phyloP scores from a whole-genome alignment of 2,329 filamentous ascomycete species.

The Aspergillus pseudotamarii region DNA sequence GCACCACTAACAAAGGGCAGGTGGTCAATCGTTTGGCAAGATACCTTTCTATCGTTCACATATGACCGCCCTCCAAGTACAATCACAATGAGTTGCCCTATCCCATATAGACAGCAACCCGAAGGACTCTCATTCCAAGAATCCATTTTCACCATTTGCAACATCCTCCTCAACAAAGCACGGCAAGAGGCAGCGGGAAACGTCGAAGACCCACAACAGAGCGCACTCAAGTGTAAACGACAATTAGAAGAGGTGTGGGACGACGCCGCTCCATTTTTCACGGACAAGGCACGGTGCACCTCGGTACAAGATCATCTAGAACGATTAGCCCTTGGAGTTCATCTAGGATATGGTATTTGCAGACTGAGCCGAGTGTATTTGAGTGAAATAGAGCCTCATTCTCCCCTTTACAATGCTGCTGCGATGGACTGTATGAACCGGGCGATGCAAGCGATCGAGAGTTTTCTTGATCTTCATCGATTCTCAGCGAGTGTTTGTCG shows the following conservation, averaged over 20 bases:
- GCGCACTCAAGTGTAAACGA: slow-evolving; percentile 8
- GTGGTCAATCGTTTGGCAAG: slow-evolving; percentile 28
- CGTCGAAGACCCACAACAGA: not conserved
- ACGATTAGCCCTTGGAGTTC: slow-evolving; percentile 21
- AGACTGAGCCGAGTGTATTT: slow-evolving; percentile 17
- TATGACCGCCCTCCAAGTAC: slow-evolving; percentile 26
- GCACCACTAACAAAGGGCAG: slow-evolving; percentile 5
- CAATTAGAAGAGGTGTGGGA: slow-evolving; percentile 14
- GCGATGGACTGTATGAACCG: not conserved
- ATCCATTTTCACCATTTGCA: slow-evolving; percentile 18
- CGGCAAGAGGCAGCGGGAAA: not conserved
- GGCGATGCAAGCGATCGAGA: slow-evolving; percentile 13
- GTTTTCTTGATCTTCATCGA: slow-evolving; percentile 23
- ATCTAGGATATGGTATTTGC: slow-evolving; percentile 23
- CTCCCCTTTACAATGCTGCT: not conserved
- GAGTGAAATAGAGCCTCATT: not conserved
- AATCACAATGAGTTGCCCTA: slow-evolving; percentile 11
- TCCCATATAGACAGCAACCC: slow-evolving; percentile 13
- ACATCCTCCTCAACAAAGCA: slow-evolving; percentile 16
- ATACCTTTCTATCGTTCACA: slow-evolving; percentile 27
- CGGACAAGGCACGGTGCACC: slow-evolving; percentile 17
- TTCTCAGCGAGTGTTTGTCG: slow-evolving; percentile 21
- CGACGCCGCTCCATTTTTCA: slow-evolving; percentile 12
- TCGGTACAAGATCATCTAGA: slow-evolving; percentile 22
- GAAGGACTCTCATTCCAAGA: slow-evolving; percentile 19